Evolutionary conservation across 768 basidiomycete genomes (phyloP), one percentile per base, ranked within the genome.

Genomic region (Gyrodon lividus): DNA sequence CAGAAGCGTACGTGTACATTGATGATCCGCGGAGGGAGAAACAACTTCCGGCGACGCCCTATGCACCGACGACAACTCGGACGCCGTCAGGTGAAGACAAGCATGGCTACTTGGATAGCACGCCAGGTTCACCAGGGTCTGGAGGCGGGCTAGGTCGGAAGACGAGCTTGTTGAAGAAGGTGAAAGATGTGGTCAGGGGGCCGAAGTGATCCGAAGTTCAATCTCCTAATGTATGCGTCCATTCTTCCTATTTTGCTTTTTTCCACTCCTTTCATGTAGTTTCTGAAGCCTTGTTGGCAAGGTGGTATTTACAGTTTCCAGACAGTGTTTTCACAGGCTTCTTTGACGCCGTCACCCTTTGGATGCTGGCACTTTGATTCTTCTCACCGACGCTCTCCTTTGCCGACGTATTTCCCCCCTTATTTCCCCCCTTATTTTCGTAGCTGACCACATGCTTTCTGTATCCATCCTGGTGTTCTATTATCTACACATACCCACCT

Each of bases 81-180:
- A 60, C 64, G 17, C 54, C 62, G 33, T 57, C 69, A 2, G 56
- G 59, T 6, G 69, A 65, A 44, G 69, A 70, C 47, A 63, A 48
- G 26, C 63, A 68, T 26, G 76, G 65, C n/a, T 85, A 87, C 61
- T 79, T 81, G 62, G 83, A 84, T 41, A 69, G 66, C 46, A 46
- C 65, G 33, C 60, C 57, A 48, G 57, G 60, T 47, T 68, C 70
- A 5, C 72, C 79, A 10, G 71, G 70, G 34, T 73, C 65, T 19
- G 70, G 70, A 4, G 61, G 62, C 7, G 72, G 75, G 20, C 75
- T 92, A 1, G 84, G 83, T 41, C 77, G 89, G 62, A 91, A 84
- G 77, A 77, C 86, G 1, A 89, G 87, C 63, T 71, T 92, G 52
- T 78, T 91, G 75, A 86, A 86, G 79, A 90, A 87, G 66, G 80